Conservation (phyloP, 2,329 filamentous ascomycete species). For the Acrocalymma vagum region DNA sequence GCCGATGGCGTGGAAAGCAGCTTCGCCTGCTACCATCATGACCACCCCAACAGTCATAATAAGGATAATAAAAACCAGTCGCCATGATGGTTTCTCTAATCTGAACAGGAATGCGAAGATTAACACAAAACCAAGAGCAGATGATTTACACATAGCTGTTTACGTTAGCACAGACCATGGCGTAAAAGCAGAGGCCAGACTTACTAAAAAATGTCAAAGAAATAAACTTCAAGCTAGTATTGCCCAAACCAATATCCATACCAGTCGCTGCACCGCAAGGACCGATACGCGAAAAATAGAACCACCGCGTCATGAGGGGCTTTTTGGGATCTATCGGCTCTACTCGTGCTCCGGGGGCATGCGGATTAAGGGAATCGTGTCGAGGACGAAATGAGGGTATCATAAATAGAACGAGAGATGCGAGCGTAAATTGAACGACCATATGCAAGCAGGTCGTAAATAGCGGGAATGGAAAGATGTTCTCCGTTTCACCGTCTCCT, state of each 20-base stretch:
- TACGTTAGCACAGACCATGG: conserved; percentile 22
- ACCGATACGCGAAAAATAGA: conserved; percentile 90
- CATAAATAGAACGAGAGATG: conserved; percentile 79
- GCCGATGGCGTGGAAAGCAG: conserved; percentile 84
- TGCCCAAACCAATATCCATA: conserved; percentile 93
- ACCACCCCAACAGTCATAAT: conserved; percentile 93
- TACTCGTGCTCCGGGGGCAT: conserved; percentile 32
- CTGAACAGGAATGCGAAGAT: conserved; percentile 94
- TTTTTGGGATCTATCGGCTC: conserved; percentile 54
- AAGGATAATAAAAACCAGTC: conserved; percentile 84
- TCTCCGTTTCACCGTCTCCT: conserved; percentile 42
- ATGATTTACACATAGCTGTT: conserved; percentile 94
- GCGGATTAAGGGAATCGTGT: conserved; percentile 51
- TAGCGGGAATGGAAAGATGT: conserved; percentile 89
- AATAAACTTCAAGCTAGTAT: conserved; percentile 95
- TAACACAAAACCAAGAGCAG: conserved; percentile 91
- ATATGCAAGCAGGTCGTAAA: conserved; percentile 97
- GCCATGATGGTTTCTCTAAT: conserved; percentile 86
- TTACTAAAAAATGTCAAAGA: conserved; percentile 90
- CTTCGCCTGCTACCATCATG: conserved; percentile 98
- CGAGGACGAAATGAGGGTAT: conserved; percentile 83
- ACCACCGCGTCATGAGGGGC: conserved; percentile 82
- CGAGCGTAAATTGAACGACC: conserved; percentile 85
- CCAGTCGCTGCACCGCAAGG: conserved; percentile 94
- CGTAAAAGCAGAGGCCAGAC: conserved; percentile 13